Conservation (phyloP, 192 early-diverging fungal species). For the Lobulomyces angularis region DNA sequence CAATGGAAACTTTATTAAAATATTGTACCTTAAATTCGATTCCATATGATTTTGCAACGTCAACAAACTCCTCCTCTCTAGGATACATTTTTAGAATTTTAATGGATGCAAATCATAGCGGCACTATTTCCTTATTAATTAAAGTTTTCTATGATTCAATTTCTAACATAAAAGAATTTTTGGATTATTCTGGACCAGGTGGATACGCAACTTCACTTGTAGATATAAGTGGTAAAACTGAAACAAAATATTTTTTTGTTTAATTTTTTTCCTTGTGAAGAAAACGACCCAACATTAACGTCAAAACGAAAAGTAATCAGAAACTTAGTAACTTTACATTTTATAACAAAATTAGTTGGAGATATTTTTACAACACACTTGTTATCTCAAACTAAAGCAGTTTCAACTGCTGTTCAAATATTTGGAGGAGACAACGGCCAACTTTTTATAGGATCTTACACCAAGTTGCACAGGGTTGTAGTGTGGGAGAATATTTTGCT, state of each 20-base stretch:
- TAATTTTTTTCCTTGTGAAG: no score
- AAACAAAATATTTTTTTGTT: no score
- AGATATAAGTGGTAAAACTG: no score
- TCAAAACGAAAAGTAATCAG: no score
- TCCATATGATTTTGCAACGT: constrained; percentile 58
- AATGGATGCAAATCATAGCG: constrained; percentile 48
- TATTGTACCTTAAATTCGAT: constrained; percentile 53
- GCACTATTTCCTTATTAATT: constrained; percentile 39
- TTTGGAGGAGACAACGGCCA: constrained; percentile 41
- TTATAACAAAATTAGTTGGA: constrained; percentile 47
- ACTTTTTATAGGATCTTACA: constrained; percentile 35
- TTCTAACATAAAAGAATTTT: constrained; percentile 25
- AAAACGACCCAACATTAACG: no score
- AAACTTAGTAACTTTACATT: constrained; percentile 48
- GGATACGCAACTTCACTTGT: no score
- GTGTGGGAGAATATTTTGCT: constrained; percentile 52
- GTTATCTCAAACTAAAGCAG: constrained; percentile 51
- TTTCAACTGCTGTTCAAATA: constrained; percentile 41
- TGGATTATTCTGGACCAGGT: constrained; percentile 24
- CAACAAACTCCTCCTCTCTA: constrained; percentile 47
- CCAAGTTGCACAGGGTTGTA: constrained; percentile 46
- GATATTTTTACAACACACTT: constrained; percentile 58
- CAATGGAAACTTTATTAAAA: constrained; percentile 46
- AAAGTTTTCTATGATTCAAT: constrained; percentile 36
- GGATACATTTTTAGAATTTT: constrained; percentile 58